Evolutionary conservation across 371 early-diverging fungal genomes (phyloP).

Genomic region (Syncephalis fuscata): DNA sequence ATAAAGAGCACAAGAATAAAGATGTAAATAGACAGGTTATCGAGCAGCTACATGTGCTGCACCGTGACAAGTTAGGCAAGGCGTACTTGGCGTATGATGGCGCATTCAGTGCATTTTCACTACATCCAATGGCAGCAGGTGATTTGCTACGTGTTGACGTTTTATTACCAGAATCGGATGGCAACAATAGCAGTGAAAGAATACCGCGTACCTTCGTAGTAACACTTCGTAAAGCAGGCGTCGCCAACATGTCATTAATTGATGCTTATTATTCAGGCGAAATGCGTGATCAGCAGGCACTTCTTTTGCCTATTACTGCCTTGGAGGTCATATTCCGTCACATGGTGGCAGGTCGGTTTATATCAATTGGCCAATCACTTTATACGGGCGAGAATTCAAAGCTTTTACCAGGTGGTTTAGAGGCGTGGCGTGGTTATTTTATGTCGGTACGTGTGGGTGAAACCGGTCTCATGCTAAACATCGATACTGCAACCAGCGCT

Average conservation of each 20-base stretch:
- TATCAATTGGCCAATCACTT: slow-evolving; percentile 56
- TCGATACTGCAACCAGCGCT: slow-evolving; percentile 71
- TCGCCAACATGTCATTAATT: slow-evolving; percentile 6
- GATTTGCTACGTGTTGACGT: not conserved
- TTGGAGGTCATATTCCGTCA: slow-evolving; percentile 52
- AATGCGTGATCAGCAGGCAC: not conserved
- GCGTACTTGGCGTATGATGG: slow-evolving; percentile 1
- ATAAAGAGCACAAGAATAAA: no score
- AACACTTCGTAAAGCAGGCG: no score
- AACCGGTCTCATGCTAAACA: slow-evolving; percentile 46
- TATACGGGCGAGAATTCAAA: slow-evolving; percentile 37
- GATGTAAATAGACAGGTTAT: slow-evolving; percentile 1
- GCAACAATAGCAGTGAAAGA: no score
- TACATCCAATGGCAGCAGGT: not conserved
- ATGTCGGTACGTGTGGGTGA: slow-evolving; percentile 38
- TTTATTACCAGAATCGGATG: slow-evolving; percentile 9
- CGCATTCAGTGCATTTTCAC: not conserved
- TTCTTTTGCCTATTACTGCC: slow-evolving; percentile 18
- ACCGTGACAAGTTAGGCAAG: slow-evolving; percentile 9
- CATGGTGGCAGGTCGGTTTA: slow-evolving; percentile 31
- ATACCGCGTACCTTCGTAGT: no score
- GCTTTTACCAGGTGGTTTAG: slow-evolving; percentile 35
- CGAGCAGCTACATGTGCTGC: slow-evolving; percentile 16
- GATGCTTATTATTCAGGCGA: slow-evolving; percentile 17
- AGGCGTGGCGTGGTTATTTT: slow-evolving; percentile 64